Conservation (phyloP, 164 flowering plant species). For the Nelumbo lutea region DNA sequence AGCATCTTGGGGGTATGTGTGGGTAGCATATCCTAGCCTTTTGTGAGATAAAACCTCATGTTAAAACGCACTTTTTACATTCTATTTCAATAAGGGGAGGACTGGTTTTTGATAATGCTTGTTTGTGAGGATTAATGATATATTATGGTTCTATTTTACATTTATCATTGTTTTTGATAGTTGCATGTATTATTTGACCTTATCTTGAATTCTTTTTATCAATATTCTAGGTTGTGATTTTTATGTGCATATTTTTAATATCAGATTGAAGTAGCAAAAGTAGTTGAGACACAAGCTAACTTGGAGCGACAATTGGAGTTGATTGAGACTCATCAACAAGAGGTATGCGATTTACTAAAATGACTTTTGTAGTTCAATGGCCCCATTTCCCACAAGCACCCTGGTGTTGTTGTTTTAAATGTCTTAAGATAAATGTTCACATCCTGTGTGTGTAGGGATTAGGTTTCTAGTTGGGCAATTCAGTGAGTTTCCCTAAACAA, state of each 20-base stretch:
- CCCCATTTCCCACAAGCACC: no score
- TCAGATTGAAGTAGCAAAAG: slow-evolving; percentile 93
- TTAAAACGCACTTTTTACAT: background rate
- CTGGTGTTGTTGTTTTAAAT: no score
- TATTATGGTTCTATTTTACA: background rate
- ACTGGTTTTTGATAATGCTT: background rate
- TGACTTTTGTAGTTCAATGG: no score
- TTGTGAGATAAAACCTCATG: background rate
- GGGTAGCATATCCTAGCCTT: no score
- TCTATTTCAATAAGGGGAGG: background rate
- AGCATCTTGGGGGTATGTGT: no score
- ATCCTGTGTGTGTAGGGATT: no score
- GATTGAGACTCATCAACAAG: slow-evolving; percentile 95
- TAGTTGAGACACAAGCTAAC: slow-evolving; percentile 78
- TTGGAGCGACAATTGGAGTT: slow-evolving; percentile 87
- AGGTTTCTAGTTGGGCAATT: no score
- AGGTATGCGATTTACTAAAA: slow-evolving; percentile 37
- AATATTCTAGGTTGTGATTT: background rate
- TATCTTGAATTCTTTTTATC: background rate
- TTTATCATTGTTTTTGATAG: background rate
- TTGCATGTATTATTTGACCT: background rate
- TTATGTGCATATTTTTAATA: slow-evolving; percentile 3
- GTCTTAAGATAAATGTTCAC: no score
- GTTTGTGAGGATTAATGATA: background rate
- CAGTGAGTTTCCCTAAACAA: no score